phyloP scores from a whole-genome alignment of 2,329 filamentous ascomycete species.

The Aspergillus spinulosporus region DNA sequence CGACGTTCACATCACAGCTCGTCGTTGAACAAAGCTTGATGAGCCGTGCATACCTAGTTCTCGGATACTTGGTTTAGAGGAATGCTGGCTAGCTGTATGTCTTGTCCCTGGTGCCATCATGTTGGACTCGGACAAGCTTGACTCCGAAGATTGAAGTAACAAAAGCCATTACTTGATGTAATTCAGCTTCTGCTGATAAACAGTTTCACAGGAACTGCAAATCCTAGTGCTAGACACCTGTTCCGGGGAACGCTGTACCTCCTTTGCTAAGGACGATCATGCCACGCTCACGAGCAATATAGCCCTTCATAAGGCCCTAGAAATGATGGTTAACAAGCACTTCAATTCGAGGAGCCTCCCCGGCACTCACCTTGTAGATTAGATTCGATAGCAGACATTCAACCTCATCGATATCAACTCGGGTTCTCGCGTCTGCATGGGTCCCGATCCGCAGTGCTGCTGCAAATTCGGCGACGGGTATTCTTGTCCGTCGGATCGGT shows the following conservation, averaged over 20 bases:
- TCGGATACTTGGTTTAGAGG: background rate
- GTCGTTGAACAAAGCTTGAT: background rate
- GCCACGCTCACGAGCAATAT: slow-evolving; percentile 86
- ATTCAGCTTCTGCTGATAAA: background rate
- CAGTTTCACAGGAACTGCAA: background rate
- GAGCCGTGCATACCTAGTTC: background rate
- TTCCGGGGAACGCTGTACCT: slow-evolving; percentile 84
- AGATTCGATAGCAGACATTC: slow-evolving; percentile 94
- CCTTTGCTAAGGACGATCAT: slow-evolving; percentile 92
- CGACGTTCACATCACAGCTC: background rate
- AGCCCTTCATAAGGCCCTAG: slow-evolving; percentile 94
- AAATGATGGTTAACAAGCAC: slow-evolving; percentile 17
- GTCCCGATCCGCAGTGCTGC: slow-evolving; percentile 77
- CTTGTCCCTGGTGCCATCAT: no score
- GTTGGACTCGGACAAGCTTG: background rate
- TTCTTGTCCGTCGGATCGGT: slow-evolving; percentile 66
- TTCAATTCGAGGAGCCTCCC: background rate
- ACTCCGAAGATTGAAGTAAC: background rate
- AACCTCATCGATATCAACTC: slow-evolving; percentile 84
- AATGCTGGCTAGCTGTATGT: background rate
- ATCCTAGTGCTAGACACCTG: slow-evolving; percentile 58
- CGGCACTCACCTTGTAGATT: slow-evolving; percentile 80
- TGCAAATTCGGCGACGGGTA: slow-evolving; percentile 80
- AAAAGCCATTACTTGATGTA: background rate
- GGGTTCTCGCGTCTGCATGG: slow-evolving; percentile 50